Evolutionary conservation across 106 monocot species (phyloP).

Genomic region (Xerophyta viscosa): DNA sequence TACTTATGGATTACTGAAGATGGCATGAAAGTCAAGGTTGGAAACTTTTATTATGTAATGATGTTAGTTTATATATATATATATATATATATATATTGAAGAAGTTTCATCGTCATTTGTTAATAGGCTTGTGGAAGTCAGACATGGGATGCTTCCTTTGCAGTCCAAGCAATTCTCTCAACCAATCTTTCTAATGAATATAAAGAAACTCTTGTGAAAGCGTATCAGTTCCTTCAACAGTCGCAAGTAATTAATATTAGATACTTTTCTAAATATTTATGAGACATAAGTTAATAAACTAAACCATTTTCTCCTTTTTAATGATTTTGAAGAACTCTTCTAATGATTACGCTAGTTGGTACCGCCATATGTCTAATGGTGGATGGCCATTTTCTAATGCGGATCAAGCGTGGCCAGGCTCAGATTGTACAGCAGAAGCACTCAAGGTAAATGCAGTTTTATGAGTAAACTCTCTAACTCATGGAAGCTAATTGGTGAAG

Average conservation of each 20-base stretch:
- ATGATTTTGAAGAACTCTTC: slow-evolving; percentile 69
- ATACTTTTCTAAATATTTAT: neutral
- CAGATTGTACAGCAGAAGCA: neutral
- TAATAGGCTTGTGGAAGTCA: too few species aligned
- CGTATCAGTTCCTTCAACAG: slow-evolving; percentile 65
- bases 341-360: slow-evolving; percentile 72
- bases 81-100: too few species aligned
- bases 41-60: too few species aligned
- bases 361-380: too few species aligned
- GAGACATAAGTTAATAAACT: neutral
- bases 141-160: too few species aligned
- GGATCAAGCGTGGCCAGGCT: neutral
- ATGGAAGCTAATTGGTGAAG: too few species aligned
- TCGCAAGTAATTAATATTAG: slow-evolving; percentile 40
- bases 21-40: too few species aligned
- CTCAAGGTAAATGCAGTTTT: neutral
- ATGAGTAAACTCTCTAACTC: too few species aligned
- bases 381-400: neutral
- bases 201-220: slow-evolving; percentile 41
- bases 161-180: slow-evolving; percentile 72
- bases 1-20: too few species aligned
- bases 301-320: neutral
- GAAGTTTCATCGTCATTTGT: too few species aligned
- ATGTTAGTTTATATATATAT: too few species aligned
- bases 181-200: slow-evolving; percentile 50